Conservation (phyloP, 2,329 filamentous ascomycete species). For the Beauveria scarabaeidicola region DNA sequence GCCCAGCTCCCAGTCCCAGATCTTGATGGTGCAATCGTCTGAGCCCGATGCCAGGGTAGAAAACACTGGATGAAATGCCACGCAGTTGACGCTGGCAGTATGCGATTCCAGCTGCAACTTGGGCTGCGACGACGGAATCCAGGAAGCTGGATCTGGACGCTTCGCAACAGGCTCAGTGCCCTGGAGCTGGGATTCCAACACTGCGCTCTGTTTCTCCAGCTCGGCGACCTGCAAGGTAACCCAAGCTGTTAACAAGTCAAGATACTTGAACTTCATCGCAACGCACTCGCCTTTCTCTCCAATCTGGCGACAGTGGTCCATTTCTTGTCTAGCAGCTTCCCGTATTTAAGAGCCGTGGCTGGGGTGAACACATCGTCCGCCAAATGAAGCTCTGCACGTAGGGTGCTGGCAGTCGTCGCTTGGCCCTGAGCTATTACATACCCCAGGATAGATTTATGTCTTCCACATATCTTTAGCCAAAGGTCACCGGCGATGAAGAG, state of each 20-base stretch:
- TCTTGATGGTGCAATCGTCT: slow-evolving; percentile 89
- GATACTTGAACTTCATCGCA: not conserved
- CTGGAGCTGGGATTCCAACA: slow-evolving; percentile 74
- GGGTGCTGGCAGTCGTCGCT: slow-evolving; percentile 56
- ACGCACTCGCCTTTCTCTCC: slow-evolving; percentile 72
- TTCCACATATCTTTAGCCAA: slow-evolving; percentile 26
- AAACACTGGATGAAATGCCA: slow-evolving; percentile 89
- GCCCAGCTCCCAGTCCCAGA: slow-evolving; percentile 94
- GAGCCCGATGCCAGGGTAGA: slow-evolving; percentile 84
- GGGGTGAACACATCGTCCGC: slow-evolving; percentile 64
- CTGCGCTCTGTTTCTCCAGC: slow-evolving; percentile 64
- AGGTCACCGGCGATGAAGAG: not conserved
- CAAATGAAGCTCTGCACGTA: slow-evolving; percentile 68
- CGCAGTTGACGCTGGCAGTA: slow-evolving; percentile 69
- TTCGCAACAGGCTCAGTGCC: slow-evolving; percentile 65
- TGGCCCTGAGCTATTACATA: slow-evolving; percentile 72
- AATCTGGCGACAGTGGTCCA: slow-evolving; percentile 92
- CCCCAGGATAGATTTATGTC: slow-evolving; percentile 88
- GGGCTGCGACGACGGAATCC: slow-evolving; percentile 74
- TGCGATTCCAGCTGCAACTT: slow-evolving; percentile 79
- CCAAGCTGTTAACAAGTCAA: not conserved
- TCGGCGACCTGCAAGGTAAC: slow-evolving; percentile 67
- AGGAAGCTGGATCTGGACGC: slow-evolving; percentile 67
- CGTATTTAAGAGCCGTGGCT: slow-evolving; percentile 83
- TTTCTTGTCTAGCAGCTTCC: slow-evolving; percentile 90